Percentiles rank a stretch among this genome's conserved stretches.
Conservation (phyloP, 2,329 filamentous ascomycete genomes). For the Immersiporthe knoxdaviesiana region DNA sequence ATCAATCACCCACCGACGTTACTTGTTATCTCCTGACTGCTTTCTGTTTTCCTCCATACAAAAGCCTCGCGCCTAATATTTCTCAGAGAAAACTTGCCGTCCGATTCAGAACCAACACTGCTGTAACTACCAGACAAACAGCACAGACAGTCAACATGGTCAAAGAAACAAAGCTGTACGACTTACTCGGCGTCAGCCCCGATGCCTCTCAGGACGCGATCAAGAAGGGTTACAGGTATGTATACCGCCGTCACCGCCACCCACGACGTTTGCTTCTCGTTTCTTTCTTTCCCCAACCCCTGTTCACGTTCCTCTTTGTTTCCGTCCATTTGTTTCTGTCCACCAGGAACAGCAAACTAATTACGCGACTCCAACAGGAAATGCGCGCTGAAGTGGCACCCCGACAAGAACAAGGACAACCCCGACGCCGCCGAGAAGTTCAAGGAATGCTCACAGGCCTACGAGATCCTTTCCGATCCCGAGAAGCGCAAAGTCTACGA, state of each 20-base stretch:
- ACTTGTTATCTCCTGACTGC: conserved; percentile 9
- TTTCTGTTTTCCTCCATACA: not conserved
- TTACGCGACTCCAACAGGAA: conserved; percentile 59
- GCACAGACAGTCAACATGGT: conserved; percentile 66
- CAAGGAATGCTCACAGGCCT: conserved; percentile 97
- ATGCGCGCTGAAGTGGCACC: conserved; percentile 87
- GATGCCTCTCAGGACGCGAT: conserved; percentile 89
- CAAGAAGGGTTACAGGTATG: conserved; percentile 91
- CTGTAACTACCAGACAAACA: not conserved
- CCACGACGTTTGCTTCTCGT: not conserved
- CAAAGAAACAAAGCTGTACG: conserved; percentile 94
- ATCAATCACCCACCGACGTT: not conserved
- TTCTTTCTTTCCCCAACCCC: not conserved
- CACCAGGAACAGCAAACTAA: conserved; percentile 38
- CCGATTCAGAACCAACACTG: not conserved
- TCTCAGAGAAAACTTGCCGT: not conserved
- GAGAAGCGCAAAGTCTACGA: conserved; percentile 97
- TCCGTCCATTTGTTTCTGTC: not conserved
- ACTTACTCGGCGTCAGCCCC: conserved; percentile 77
- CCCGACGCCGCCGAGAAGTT: conserved; percentile 87
- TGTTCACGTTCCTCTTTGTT: not conserved
- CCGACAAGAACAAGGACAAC: conserved; percentile 97
- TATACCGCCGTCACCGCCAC: conserved; percentile 12
- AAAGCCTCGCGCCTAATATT: conserved; percentile 22
- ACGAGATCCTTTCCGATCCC: conserved; percentile 95